These are phyloP conservation scores for Pouteria glomerata DNA, from an alignment of 148 eudicot species.

Conservation along the genomic window DNA sequence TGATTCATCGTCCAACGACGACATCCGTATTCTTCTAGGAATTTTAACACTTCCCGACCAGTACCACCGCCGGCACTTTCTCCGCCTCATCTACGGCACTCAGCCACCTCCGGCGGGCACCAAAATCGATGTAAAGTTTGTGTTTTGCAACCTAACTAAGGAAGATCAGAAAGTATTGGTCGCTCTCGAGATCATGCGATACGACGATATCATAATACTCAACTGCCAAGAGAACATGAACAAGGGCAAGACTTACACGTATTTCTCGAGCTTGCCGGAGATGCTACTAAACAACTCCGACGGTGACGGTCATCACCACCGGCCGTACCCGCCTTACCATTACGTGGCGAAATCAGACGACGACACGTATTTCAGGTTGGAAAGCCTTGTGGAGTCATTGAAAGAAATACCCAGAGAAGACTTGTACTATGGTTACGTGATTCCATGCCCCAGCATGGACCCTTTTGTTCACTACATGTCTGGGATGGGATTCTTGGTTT, in stretches of 20 bases:
- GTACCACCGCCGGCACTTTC: constrained; percentile 69
- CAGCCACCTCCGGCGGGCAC: constrained; percentile 49
- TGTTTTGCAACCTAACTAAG: constrained; percentile 82
- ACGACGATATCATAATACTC: constrained; percentile 74
- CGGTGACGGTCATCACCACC: no score
- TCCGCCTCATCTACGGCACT: constrained; percentile 73
- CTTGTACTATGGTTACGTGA: constrained; percentile 82
- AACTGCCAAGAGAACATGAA: constrained; percentile 83
- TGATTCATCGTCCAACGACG: constrained; percentile 20
- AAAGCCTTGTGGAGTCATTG: constrained; percentile 57
- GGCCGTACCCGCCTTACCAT: constrained; percentile 66
- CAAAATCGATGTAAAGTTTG: constrained; percentile 64
- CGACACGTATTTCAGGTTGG: constrained; percentile 62
- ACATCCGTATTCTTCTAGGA: constrained; percentile 69
- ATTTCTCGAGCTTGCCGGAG: constrained; percentile 75
- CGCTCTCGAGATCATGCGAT: constrained; percentile 79
- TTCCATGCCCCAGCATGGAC: constrained; percentile 86
- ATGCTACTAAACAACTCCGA: constrained; percentile 30
- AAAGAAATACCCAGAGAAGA: constrained; percentile 68
- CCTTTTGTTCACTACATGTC: constrained; percentile 83
- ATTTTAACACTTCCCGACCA: constrained; percentile 81
- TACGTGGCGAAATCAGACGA: constrained; percentile 85
- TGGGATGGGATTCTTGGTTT: constrained; percentile 80
- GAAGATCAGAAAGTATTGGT: constrained; percentile 76
- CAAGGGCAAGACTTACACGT: constrained; percentile 81